These are phyloP conservation scores for Casuarina cunninghamiana DNA, from an alignment of 306 rosid genomes.

Conservation along the genomic window DNA sequence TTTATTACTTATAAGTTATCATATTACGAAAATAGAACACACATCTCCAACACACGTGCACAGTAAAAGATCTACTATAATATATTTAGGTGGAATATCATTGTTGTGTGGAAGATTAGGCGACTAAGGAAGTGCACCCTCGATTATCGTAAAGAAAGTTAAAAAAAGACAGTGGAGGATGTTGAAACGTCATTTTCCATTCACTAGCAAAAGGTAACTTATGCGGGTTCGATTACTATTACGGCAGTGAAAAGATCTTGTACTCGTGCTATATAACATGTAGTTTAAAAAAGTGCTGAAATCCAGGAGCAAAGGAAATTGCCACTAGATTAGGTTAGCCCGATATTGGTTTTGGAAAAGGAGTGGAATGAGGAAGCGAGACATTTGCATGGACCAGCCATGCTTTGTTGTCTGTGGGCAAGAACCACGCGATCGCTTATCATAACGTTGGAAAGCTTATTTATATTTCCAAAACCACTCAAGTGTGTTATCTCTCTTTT, in stretches of 20 bases:
- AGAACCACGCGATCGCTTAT: background rate
- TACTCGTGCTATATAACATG: background rate
- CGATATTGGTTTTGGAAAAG: slow-evolving; percentile 20
- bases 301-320: background rate
- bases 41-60: no score
- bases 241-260: background rate
- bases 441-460: no score
- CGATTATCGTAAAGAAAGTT: background rate
- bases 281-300: background rate
- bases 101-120: background rate
- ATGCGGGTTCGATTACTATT: background rate
- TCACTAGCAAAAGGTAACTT: background rate
- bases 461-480: no score
- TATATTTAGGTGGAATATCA: no score
- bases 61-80: no score
- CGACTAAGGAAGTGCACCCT: background rate
- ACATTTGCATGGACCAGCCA: slow-evolving; percentile 28
- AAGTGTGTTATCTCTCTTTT: no score
- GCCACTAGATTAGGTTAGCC: background rate
- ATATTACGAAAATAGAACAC: no score
- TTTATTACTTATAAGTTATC: no score
- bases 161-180: background rate
- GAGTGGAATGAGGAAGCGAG: background rate
- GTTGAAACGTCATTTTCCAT: background rate
- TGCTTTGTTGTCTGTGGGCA: background rate